Evolutionary conservation across 768 basidiomycete species (phyloP), one percentile per base, ranked within the genome.

Genomic region (Pisolithus marmoratus): DNA sequence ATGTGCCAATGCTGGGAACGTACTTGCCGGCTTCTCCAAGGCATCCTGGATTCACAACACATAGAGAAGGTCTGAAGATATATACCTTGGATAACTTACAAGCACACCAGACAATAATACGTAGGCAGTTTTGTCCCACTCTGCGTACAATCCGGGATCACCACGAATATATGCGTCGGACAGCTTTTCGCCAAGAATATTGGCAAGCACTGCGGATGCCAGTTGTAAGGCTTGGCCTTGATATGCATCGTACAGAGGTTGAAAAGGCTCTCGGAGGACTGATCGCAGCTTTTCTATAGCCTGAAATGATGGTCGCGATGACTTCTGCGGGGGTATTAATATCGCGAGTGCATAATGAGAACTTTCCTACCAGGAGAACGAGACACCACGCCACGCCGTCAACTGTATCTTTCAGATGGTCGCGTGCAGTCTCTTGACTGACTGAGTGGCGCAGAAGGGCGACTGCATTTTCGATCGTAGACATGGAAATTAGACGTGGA

Each of bases 71-170:
- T 19, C 17, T 43, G 19, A 23, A 31, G n/a, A 9, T 12, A 2
- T 26, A 27, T 3, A 19, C 27, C 45, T 8, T 20, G 5, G 34
- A 38, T 17, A 24, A 56, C 72, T 57, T 57, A 80, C 80, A 53
- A 81, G 60, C 31, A 81, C 54, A 3, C 83, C 81, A 4, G 82
- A 79, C 20, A 85, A 58, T n/a, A 83, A 53, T 9, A 74, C 69
- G 26, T 72, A 58, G 31, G 76, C 72, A 11, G 75, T 65, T 12
- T 51, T 54, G 61, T 81, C 78, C 81, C 82, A 84, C 3, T 61
- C 52, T 5, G 46, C 53, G 40, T 60, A 58, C 48, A 63, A 52
- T 8, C 48, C 56, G 23, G 59, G 54, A 42, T 69, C 58, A 29
- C 49, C 49, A 11, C 43, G 14, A 41, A 58, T 55, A 29, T 63